A percentile compares a stretch with the other conserved stretches of the same genome.
Conservation (phyloP, 2,329 filamentous ascomycete species). For the Zopfia rhizophila region DNA sequence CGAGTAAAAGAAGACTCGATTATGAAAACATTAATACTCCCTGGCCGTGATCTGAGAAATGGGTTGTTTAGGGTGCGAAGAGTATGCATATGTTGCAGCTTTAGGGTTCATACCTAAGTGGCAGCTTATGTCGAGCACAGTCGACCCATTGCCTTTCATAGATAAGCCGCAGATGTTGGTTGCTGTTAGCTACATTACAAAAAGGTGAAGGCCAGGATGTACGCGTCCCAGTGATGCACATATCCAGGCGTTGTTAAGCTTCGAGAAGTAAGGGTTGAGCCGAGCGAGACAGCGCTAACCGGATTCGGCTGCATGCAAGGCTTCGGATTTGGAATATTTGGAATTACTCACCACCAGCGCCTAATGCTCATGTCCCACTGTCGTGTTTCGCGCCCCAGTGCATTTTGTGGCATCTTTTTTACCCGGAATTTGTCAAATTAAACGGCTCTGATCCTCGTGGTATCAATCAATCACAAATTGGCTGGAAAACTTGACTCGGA, state of each 20-base stretch:
- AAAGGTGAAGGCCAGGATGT: no score
- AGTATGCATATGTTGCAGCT: background rate
- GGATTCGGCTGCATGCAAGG: no score
- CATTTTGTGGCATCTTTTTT: conserved; percentile 18
- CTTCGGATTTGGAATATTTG: conserved; percentile 36
- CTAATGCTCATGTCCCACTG: conserved; percentile 10
- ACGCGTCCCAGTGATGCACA: no score
- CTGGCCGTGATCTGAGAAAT: no score
- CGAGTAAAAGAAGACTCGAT: no score
- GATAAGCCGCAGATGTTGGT: conserved; percentile 5
- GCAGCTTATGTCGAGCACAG: conserved; percentile 1
- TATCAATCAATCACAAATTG: conserved; percentile 15
- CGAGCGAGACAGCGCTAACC: conserved; percentile 29
- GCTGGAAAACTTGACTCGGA: conserved; percentile 5
- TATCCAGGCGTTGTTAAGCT: conserved; percentile 20
- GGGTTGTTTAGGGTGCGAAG: no score
- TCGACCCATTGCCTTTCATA: background rate
- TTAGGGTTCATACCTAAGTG: conserved; percentile 1
- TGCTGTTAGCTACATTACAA: background rate
- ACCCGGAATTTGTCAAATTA: conserved; percentile 33
- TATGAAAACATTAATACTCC: no score
- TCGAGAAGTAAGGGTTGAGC: conserved; percentile 22
- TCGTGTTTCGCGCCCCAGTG: conserved; percentile 25
- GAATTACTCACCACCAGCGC: conserved; percentile 38
- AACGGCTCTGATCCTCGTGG: conserved; percentile 22